Percentiles rank a stretch among this genome's conserved stretches.
phyloP scores from a whole-genome alignment of 495 filamentous ascomycete species.

The Xylaria venustula region DNA sequence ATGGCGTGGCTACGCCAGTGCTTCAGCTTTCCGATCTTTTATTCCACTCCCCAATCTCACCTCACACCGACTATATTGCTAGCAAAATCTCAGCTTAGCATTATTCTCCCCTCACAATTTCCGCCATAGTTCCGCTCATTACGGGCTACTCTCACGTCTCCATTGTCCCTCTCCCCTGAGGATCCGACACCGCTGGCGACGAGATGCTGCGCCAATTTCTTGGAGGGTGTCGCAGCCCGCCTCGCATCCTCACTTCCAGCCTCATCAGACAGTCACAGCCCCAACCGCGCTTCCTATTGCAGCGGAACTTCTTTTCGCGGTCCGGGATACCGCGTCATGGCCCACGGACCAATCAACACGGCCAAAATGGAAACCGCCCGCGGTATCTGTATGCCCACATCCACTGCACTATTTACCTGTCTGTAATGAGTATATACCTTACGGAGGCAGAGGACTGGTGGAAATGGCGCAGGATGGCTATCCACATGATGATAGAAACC shows the following conservation, averaged over 20 bases:
- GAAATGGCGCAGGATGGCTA: not conserved
- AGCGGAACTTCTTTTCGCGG: not conserved
- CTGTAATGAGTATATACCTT: not conserved
- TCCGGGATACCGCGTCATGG: not conserved
- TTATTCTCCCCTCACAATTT: no score
- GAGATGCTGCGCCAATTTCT: conserved; percentile 4
- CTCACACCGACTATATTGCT: no score
- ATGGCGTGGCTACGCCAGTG: no score
- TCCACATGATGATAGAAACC: not conserved
- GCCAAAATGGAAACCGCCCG: not conserved
- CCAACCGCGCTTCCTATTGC: not conserved
- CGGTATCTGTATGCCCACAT: not conserved
- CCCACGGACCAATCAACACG: not conserved
- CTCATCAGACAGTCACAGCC: not conserved
- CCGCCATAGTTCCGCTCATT: no score
- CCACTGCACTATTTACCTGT: conserved; percentile 4
- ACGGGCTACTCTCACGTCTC: no score
- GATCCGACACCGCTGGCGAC: no score
- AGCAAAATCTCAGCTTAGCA: no score
- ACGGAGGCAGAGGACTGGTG: not conserved
- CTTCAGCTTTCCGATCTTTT: no score
- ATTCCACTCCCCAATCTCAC: no score
- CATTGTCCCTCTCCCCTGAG: no score
- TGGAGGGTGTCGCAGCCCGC: not conserved
- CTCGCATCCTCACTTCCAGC: not conserved